Evolutionary conservation across 495 filamentous ascomycete species (phyloP), one percentile per base, ranked within the genome.

Genomic region (Coniosporium apollinis): DNA sequence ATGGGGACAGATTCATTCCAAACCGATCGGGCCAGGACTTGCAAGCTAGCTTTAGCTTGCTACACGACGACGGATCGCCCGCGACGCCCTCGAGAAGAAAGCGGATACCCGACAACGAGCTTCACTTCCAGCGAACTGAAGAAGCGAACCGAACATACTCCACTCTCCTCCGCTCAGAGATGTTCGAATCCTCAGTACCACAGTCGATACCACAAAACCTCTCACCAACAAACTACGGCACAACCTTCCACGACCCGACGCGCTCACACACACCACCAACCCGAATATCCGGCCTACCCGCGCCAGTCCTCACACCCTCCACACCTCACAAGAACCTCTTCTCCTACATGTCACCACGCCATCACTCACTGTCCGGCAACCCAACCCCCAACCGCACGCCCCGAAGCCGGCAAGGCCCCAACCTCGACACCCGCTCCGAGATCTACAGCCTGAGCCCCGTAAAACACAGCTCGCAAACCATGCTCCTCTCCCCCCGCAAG

Each of bases 321-420:
- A 96, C 89, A 5, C 89, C 89, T 3, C 84, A 92, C 52, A 96
- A 94, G 60, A 96, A 94, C 49, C 72, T 97, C 22, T 94, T 97
- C 56, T 80, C 79, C 33, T 97, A 91, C 45, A 76, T 82, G 46
- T 84, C 83, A 9, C 82, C 83, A 8, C 71, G 81, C 14, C 69
- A 78, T 46, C 67, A 70, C 44, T 67, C 68, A 44, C 66, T 72
- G 35, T 76, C 74, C 18, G 73, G 71, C 4, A 79, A 85, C 31
- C 79, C 76, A 0, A 92, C 85, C 3, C 85, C 84, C 13, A 82
- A 78, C 10, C 77, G 83, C 56, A 96, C 89, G 0, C 86, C 89
- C 6, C 41, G 45, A 9, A 87, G 79, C 44, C 67, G 80, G 21
- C 77, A 87, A 58, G 82, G 74, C 6, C 74, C 77, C 4, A 92